phyloP scores from a whole-genome alignment of 129 eudicot genomes.

The Arctium lappa region DNA sequence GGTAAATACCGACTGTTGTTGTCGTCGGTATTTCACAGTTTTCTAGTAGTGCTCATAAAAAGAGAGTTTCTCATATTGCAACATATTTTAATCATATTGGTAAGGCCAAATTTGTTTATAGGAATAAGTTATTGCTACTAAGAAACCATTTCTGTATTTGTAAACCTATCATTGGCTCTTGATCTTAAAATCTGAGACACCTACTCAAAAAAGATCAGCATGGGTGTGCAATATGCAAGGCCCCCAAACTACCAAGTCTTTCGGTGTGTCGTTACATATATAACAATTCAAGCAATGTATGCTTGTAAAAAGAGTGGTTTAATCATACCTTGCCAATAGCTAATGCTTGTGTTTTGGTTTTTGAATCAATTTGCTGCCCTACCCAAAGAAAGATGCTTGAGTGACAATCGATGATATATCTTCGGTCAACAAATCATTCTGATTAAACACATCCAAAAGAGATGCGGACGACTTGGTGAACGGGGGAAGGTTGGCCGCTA shows the following conservation, averaged over 20 bases:
- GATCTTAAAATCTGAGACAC: not conserved
- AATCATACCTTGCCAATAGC: constrained; percentile 59
- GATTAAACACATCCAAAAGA: constrained; percentile 30
- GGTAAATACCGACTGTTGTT: too few relatives aligned
- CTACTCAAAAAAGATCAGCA: not conserved
- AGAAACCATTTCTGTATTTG: not conserved
- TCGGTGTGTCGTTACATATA: not conserved
- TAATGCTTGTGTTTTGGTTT: constrained; percentile 55
- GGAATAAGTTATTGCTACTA: not conserved
- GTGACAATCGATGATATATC: constrained; percentile 73
- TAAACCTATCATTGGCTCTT: not conserved
- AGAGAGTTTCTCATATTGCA: not conserved
- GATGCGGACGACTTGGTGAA: too few relatives aligned
- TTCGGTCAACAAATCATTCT: constrained; percentile 87
- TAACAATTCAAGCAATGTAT: not conserved
- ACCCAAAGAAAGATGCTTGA: constrained; percentile 75
- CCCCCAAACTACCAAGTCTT: not conserved
- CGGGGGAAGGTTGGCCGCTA: too few relatives aligned
- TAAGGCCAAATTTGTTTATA: not conserved
- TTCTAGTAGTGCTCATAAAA: too few relatives aligned
- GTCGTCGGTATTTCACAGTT: too few relatives aligned
- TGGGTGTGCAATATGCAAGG: not conserved
- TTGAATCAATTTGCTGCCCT: constrained; percentile 59
- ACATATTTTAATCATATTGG: not conserved
- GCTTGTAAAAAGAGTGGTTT: not conserved